Base-by-base conservation (phyloP, 192 early-diverging fungal species). In the Coemansia sp. region DNA sequence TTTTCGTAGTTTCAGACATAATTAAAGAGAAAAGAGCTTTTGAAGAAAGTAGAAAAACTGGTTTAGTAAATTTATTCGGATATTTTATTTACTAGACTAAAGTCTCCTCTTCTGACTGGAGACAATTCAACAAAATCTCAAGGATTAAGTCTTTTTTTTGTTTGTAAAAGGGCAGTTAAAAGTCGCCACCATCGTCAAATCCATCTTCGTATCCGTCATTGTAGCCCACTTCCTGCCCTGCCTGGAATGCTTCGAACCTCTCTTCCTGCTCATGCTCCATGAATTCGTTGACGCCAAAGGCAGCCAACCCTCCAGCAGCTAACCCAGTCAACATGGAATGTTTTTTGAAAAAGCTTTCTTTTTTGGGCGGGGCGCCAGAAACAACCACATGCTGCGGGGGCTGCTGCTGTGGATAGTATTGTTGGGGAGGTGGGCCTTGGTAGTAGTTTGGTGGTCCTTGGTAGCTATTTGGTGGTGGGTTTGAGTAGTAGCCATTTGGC, bases 221-320 rank as follows among this genome's bases (percentile, higher is more conserved):
- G 20, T 61, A 59, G 4, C 61, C 68, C 14, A 56, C 60, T n/a
- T 50, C 12, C 2, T 44, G 39, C 9, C 71, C 71, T 0, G 35
- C 71, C 3, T 63, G 40, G 18, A 47, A 68, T 11, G 72, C 72
- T 30, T 75, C 72, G 14, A 57, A 23, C 12, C 60, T 37, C 48
- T 70, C 59, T 20, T 71, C 55, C 0, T 63, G 52, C 28, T 66
- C 55, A 28, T 78, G 74, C 6, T 78, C 68, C 33, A 42, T 43
- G 23, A 71, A 59, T 54, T 71, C 68, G 9, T 57, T 47, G 20
- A 59, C 50, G 16, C 55, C 63, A 26, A 41, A 67, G 9, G 52
- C 59, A 11, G 63, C 74, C 40, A 65, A 50, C 11, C 63, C 74
- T 26, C 67, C 68, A 4, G 56, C 68, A 16, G 56, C 63, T 6